Evolutionary conservation across 306 rosid genomes (phyloP).

Genomic region (Mimosa pudica): DNA sequence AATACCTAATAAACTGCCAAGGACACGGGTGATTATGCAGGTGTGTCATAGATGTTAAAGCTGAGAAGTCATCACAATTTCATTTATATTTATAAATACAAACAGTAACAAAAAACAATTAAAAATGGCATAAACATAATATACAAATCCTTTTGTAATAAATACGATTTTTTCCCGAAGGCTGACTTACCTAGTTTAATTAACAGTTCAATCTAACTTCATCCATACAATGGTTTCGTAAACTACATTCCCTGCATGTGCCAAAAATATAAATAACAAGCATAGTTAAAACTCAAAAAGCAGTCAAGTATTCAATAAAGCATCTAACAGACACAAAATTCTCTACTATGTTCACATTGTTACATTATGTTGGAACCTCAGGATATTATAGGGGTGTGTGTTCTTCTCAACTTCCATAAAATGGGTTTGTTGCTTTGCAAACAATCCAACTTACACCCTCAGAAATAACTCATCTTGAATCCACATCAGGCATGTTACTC

Average conservation of each 20-base stretch:
- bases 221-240: not conserved
- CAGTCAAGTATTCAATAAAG: not conserved
- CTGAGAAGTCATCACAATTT: no score
- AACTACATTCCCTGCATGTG: constrained; percentile 19
- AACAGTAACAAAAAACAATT: no score
- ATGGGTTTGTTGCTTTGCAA: constrained; percentile 22
- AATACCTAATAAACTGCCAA: no score
- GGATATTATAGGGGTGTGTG: not conserved
- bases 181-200: not conserved
- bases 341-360: constrained; percentile 6
- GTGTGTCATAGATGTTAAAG: no score
- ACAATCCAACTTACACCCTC: constrained; percentile 8
- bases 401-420: constrained; percentile 18
- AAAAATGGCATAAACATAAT: not conserved
- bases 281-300: not conserved
- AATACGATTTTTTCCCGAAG: not conserved
- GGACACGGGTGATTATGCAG: no score
- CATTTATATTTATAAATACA: no score
- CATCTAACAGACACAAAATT: not conserved
- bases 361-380: not conserved
- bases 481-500: constrained; percentile 6
- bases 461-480: constrained; percentile 11
- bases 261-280: constrained; percentile 1
- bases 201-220: not conserved
- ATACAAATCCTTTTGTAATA: not conserved